Evolutionary conservation across 2,329 filamentous ascomycete species (phyloP).

Genomic region (Tricladium varicosporioides): DNA sequence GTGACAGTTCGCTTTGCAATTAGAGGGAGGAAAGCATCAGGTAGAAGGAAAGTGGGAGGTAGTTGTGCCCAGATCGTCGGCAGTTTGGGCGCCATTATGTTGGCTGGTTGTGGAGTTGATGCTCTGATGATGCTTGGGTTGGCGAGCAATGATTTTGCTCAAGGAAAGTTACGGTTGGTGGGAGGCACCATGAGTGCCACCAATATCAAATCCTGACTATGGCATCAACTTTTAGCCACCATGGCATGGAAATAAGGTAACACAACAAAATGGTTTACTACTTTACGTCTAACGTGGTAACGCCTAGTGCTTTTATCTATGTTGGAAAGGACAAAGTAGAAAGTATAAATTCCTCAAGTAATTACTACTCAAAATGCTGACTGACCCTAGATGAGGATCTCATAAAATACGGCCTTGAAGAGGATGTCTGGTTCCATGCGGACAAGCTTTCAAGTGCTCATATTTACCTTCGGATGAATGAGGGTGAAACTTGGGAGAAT

Average conservation of each 20-base stretch:
- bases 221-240: neutral
- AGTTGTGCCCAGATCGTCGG: slow-evolving; percentile 33
- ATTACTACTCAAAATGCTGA: slow-evolving; percentile 7
- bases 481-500: slow-evolving; percentile 78
- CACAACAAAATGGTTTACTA: slow-evolving; percentile 80
- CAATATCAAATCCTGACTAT: slow-evolving; percentile 31
- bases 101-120: slow-evolving; percentile 13
- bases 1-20: slow-evolving; percentile 35
- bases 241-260: slow-evolving; percentile 24
- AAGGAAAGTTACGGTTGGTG: slow-evolving; percentile 25
- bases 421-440: slow-evolving; percentile 98
- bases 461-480: slow-evolving; percentile 83
- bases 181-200: slow-evolving; percentile 14
- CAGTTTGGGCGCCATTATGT: slow-evolving; percentile 36
- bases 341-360: slow-evolving; percentile 55
- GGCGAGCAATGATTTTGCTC: slow-evolving; percentile 10
- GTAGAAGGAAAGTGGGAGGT: slow-evolving; percentile 32
- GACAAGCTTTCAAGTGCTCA: slow-evolving; percentile 97
- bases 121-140: slow-evolving; percentile 2
- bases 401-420: slow-evolving; percentile 90
- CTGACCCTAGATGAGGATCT: slow-evolving; percentile 78
- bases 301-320: slow-evolving; percentile 84
- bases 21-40: slow-evolving; percentile 32
- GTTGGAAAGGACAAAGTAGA: slow-evolving; percentile 99
- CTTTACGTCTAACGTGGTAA: slow-evolving; percentile 82